Evolutionary conservation across 345 rosid species (phyloP).

Genomic region (Xanthoceras sorbifolium): DNA sequence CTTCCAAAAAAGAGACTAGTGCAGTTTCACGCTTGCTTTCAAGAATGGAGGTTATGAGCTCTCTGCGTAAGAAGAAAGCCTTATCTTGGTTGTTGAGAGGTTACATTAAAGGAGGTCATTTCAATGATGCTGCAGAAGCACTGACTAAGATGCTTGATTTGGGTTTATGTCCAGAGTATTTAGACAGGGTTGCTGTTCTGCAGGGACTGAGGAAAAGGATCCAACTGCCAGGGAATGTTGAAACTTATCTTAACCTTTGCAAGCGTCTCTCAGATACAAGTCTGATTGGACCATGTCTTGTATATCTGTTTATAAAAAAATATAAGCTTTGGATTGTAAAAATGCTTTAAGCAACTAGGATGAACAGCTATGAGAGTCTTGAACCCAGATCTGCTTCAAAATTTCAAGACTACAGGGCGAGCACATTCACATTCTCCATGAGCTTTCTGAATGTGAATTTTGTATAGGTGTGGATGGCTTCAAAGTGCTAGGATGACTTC

Average conservation of each 20-base stretch:
- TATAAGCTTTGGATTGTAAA: constrained; percentile 79
- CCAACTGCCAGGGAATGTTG: constrained; percentile 55
- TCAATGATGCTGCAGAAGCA: constrained; percentile 73
- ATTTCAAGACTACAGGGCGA: neutral
- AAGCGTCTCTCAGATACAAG: constrained; percentile 62
- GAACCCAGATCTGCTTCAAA: constrained; percentile 7
- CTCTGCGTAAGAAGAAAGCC: constrained; percentile 59
- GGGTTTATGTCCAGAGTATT: constrained; percentile 75
- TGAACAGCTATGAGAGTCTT: neutral
- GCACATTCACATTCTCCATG: neutral
- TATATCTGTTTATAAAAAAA: constrained; percentile 71
- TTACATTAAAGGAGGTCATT: constrained; percentile 82
- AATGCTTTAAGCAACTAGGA: constrained; percentile 52
- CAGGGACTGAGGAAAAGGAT: constrained; percentile 81
- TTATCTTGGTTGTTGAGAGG: constrained; percentile 85
- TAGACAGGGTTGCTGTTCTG: constrained; percentile 86
- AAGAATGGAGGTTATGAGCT: constrained; percentile 49
- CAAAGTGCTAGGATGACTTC: neutral
- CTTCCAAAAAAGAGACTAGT: constrained; percentile 64
- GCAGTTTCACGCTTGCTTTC: constrained; percentile 66
- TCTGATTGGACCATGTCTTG: constrained; percentile 75
- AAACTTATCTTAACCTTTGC: constrained; percentile 68
- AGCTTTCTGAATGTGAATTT: constrained; percentile 15
- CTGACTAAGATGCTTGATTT: constrained; percentile 68
- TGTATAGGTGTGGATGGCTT: constrained; percentile 26